Conservation (phyloP, 2,329 filamentous ascomycete species). For the Pseudogymnoascus sp. region DNA sequence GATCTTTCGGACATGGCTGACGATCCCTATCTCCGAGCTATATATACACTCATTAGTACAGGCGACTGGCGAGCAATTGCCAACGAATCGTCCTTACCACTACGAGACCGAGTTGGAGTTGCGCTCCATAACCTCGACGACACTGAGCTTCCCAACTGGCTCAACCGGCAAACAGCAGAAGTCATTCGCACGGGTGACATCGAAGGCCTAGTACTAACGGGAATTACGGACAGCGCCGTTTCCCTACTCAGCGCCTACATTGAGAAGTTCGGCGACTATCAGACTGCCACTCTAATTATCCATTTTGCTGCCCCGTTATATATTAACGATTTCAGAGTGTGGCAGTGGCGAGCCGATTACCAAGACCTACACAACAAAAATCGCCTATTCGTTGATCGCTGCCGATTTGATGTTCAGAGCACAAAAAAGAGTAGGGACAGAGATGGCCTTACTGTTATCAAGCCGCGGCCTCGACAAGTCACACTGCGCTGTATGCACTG, state of each 20-base stretch:
- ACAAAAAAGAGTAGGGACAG: constrained; percentile 59
- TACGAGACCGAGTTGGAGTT: constrained; percentile 67
- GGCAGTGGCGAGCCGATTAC: constrained; percentile 66
- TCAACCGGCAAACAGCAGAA: constrained; percentile 55
- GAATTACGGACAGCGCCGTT: constrained; percentile 64
- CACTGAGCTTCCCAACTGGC: constrained; percentile 57
- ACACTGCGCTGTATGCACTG: constrained; percentile 73
- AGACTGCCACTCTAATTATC: constrained; percentile 69
- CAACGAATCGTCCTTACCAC: constrained; percentile 63
- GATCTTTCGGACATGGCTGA: constrained; percentile 42
- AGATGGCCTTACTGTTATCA: constrained; percentile 55
- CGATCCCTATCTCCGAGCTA: constrained; percentile 72
- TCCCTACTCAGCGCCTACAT: constrained; percentile 72
- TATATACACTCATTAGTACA: constrained; percentile 70
- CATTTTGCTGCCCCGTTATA: constrained; percentile 69
- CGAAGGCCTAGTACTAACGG: constrained; percentile 70
- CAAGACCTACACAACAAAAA: constrained; percentile 65
- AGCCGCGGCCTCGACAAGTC: constrained; percentile 60
- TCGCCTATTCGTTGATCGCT: constrained; percentile 66
- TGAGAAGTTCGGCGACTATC: constrained; percentile 67
- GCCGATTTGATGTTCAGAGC: constrained; percentile 71
- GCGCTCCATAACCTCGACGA: constrained; percentile 62
- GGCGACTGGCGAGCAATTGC: constrained; percentile 71
- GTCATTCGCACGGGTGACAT: constrained; percentile 62
- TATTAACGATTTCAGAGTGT: constrained; percentile 68